Evolutionary conservation across 2,329 filamentous ascomycete species (phyloP).

Genomic region (Pseudomassariella vexata): DNA sequence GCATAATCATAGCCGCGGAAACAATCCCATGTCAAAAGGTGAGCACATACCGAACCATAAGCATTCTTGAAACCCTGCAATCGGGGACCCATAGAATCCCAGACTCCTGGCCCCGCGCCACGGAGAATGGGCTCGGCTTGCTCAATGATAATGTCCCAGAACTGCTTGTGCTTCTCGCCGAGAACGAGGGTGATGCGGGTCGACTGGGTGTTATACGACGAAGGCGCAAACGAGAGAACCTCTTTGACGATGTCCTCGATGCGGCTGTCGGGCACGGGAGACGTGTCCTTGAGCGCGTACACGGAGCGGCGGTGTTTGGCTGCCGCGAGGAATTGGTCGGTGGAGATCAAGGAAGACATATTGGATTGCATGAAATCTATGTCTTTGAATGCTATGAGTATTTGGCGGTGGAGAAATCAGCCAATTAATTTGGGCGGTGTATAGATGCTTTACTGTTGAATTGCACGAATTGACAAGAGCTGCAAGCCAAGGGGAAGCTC

Average conservation of each 20-base stretch:
- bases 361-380: too few relatives aligned
- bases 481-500: too few relatives aligned
- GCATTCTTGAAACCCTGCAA: constrained; percentile 13
- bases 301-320: constrained; percentile 21
- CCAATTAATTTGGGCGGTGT: too few relatives aligned
- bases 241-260: constrained; percentile 21
- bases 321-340: constrained; percentile 20
- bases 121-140: constrained; percentile 12
- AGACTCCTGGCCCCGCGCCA: constrained; percentile 12
- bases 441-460: too few relatives aligned
- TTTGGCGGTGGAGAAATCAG: too few relatives aligned
- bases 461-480: too few relatives aligned
- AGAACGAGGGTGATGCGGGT: constrained; percentile 14
- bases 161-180: constrained; percentile 16
- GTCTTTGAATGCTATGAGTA: too few relatives aligned
- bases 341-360: constrained; percentile 11
- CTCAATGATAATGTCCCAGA: constrained; percentile 15
- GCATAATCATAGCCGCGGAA: too few relatives aligned
- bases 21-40: not conserved
- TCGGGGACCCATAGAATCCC: constrained; percentile 11
- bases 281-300: constrained; percentile 20
- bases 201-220: constrained; percentile 19
- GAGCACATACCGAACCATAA: constrained; percentile 18
- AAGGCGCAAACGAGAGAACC: constrained; percentile 15
- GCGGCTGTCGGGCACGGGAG: constrained; percentile 21